Evolutionary conservation across 1,284 basidiomycete genomes (phyloP), one percentile per base, ranked within the genome.

Genomic region (Ustilago cynodontis): DNA sequence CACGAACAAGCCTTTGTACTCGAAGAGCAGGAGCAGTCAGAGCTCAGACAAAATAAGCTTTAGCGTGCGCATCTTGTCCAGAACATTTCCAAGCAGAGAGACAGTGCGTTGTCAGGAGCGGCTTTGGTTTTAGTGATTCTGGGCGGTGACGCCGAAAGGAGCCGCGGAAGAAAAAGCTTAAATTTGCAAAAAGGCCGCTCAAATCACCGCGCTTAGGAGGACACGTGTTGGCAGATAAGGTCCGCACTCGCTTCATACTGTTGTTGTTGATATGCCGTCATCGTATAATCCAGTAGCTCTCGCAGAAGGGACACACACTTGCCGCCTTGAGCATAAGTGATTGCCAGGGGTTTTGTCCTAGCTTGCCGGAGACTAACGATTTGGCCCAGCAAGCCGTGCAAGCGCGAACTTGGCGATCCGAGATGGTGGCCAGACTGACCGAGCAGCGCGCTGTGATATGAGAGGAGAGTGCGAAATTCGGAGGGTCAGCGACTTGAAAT

Each of bases 311-410:
- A 33, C 73, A 76, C 14, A n/a, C 31, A 7, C 29, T 18, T 7
- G 63, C 66, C 1, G 56, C 47, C 26, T 59, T 35, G 18, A 76
- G 54, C 61, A 71, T 53, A 18, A 6, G 2, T 2, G 31, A 37
- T 37, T 62, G 68, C 56, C 29, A 37, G 22, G 35, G 16, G 37
- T 61, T 66, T 54, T 67, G 54, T 3, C 58, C 61, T 5, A 52
- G 14, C 24, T 51, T 51, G 22, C 53, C 50, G 7, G 65, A 61
- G 20, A 65, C 18, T 14, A 72, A 39, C 1, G 75, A 66, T 59
- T 77, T 77, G 9, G 67, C 41, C 75, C 75, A 77, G 18, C 75
- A 77, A 0, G 45, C 65, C 1, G 50, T 61, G 59, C 75, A 77
- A 7, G 63, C 65, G 10, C 71, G 63, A n/a, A 66, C 67, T n/a